Percentiles rank a stretch among this genome's conserved stretches.
phyloP scores from a whole-genome alignment of 345 rosid genomes.

The Barbarea vulgaris region DNA sequence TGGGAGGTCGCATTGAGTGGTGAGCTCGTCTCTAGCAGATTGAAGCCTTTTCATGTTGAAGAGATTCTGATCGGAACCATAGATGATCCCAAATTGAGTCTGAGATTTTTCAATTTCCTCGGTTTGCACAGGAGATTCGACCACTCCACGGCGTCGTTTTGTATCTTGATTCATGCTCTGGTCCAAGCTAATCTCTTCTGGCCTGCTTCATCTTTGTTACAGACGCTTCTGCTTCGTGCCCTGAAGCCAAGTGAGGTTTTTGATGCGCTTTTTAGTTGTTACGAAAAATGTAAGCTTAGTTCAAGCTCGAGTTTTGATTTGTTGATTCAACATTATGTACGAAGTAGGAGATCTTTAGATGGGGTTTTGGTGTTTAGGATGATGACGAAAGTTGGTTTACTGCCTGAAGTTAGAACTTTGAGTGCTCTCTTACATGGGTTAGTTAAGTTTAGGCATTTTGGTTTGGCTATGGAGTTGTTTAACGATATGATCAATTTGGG shows the following conservation, averaged over 20 bases:
- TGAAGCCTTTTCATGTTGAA: conserved; percentile 68
- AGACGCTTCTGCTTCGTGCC: conserved; percentile 69
- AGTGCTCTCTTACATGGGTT: conserved; percentile 68
- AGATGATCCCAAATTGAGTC: conserved; percentile 73
- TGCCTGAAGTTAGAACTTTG: conserved; percentile 75
- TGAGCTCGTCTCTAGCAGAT: conserved; percentile 38
- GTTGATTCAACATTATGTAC: conserved; percentile 73
- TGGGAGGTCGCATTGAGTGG: conserved; percentile 67
- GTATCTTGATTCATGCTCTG: conserved; percentile 73
- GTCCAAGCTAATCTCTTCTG: conserved; percentile 58
- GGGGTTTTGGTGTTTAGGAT: conserved; percentile 58
- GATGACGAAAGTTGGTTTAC: conserved; percentile 55
- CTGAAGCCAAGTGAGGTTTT: conserved; percentile 64
- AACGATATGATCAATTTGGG: conserved; percentile 56
- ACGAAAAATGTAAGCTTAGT: conserved; percentile 47
- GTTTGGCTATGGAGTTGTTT: conserved; percentile 58
- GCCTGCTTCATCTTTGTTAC: conserved; percentile 91
- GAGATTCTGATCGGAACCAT: conserved; percentile 56
- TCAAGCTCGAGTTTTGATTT: conserved; percentile 79
- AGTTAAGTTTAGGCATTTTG: conserved; percentile 57
- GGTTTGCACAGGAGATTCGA: conserved; percentile 73
- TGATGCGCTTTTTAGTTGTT: conserved; percentile 49
- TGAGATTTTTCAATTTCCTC: conserved; percentile 84
- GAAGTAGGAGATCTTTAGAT: conserved; percentile 59
- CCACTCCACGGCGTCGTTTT: conserved; percentile 77